A percentile compares a stretch with the other conserved stretches of the same genome.
Evolutionary conservation across 192 early-diverging fungal genomes (phyloP).

Genomic region (Mortierella alpina): DNA sequence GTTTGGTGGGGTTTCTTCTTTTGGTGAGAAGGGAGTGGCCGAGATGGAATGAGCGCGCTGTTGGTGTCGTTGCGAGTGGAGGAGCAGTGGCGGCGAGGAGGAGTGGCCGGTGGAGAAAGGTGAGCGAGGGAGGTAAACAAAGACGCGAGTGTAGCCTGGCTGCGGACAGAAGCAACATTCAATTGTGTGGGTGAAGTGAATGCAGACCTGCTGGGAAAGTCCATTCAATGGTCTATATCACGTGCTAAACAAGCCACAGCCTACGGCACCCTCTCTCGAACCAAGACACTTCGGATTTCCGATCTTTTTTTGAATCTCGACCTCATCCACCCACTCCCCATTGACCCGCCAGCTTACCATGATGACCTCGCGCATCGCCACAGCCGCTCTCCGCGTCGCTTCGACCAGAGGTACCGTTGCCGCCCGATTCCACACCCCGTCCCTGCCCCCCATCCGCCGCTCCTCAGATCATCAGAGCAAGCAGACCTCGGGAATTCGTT

Average conservation of each 20-base stretch:
- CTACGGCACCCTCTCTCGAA: too few species aligned
- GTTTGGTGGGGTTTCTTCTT: neutral
- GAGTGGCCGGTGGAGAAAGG: neutral
- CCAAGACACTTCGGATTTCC: conserved; percentile 9
- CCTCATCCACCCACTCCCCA: conserved; percentile 1
- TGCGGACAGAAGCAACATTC: too few species aligned
- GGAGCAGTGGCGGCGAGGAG: too few species aligned
- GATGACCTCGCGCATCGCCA: conserved; percentile 53
- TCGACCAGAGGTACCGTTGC: conserved; percentile 46
- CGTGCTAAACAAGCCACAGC: too few species aligned
- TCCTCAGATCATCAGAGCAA: neutral
- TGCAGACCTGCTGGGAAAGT: too few species aligned
- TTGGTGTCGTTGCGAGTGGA: too few species aligned
- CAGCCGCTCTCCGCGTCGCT: conserved; percentile 44
- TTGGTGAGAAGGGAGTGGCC: neutral
- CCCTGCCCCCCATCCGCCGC: neutral
- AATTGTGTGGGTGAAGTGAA: too few species aligned
- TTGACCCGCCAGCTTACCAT: conserved; percentile 17
- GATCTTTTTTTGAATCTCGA: conserved; percentile 22
- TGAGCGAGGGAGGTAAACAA: too few species aligned
- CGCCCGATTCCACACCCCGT: too few species aligned
- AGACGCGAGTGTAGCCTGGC: too few species aligned
- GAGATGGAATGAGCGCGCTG: too few species aligned
- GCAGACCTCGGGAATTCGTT: neutral
- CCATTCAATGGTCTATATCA: too few species aligned